Percentiles rank a stretch among this genome's conserved stretches.
phyloP scores from a whole-genome alignment of 306 rosid species.

The Quercus aquifolioides region DNA sequence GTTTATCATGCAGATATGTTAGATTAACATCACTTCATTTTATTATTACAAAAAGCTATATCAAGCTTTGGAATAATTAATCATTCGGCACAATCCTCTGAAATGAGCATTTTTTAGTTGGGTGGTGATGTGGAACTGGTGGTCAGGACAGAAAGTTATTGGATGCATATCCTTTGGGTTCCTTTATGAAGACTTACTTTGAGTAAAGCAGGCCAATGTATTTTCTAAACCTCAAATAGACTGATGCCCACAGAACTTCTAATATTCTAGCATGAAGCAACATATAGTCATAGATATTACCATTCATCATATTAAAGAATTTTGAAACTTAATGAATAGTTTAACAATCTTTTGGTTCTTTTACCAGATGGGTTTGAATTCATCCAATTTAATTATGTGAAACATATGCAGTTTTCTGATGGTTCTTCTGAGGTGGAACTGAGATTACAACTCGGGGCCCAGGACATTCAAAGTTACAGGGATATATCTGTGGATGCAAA shows the following conservation, averaged over 20 bases:
- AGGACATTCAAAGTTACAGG: slow-evolving; percentile 40
- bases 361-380: not conserved
- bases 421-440: slow-evolving; percentile 79
- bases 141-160: too few species aligned
- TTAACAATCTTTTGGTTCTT: not conserved
- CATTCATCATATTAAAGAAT: not conserved
- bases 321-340: not conserved
- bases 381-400: slow-evolving; percentile 10
- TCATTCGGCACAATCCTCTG: not conserved
- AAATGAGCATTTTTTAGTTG: not conserved
- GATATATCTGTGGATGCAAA: slow-evolving; percentile 65
- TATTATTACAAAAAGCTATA: not conserved
- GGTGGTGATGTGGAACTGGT: too few species aligned
- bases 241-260: not conserved
- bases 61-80: not conserved
- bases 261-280: not conserved
- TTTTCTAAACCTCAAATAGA: not conserved
- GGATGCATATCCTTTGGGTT: too few species aligned
- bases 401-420: slow-evolving; percentile 75
- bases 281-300: not conserved
- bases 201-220: not conserved
- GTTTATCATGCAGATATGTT: not conserved
- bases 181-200: not conserved
- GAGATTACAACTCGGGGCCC: slow-evolving; percentile 48
- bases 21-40: not conserved